Conservation (phyloP, 1,284 basidiomycete genomes). For the Apiotrichum siamense region DNA sequence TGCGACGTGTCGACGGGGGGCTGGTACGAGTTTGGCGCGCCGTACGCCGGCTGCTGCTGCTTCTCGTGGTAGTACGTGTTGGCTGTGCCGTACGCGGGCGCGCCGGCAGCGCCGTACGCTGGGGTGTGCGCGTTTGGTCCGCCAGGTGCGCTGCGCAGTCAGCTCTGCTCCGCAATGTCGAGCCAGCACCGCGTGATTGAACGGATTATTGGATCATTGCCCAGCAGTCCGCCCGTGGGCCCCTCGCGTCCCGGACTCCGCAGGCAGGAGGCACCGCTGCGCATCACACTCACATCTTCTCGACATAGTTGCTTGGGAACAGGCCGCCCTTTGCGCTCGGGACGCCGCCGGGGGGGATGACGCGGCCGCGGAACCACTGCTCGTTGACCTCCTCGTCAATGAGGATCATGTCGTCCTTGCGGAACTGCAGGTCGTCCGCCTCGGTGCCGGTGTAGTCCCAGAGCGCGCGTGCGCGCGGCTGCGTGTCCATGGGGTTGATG, state of each 20-base stretch:
- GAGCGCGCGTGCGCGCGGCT: constrained; percentile 29
- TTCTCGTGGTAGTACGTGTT: neutral
- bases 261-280: neutral
- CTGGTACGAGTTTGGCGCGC: constrained; percentile 1
- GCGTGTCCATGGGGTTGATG: neutral
- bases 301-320: constrained; percentile 42
- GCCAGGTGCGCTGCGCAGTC: neutral
- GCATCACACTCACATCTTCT: constrained; percentile 32
- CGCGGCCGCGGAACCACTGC: constrained; percentile 40
- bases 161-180: neutral
- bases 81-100: neutral
- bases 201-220: no score
- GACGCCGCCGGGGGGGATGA: constrained; percentile 28
- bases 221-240: neutral
- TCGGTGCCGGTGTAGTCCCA: constrained; percentile 43
- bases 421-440: constrained; percentile 38
- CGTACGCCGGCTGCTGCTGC: neutral
- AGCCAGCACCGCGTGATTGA: no score
- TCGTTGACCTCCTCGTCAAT: constrained; percentile 45
- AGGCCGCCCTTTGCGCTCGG: constrained; percentile 32
- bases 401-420: constrained; percentile 36
- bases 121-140: constrained; percentile 12
- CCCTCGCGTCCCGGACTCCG: neutral
- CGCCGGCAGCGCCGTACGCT: neutral
- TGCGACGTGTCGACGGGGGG: constrained; percentile 1